phyloP scores from a whole-genome alignment of 345 rosid species.

The Heritiera fomes region DNA sequence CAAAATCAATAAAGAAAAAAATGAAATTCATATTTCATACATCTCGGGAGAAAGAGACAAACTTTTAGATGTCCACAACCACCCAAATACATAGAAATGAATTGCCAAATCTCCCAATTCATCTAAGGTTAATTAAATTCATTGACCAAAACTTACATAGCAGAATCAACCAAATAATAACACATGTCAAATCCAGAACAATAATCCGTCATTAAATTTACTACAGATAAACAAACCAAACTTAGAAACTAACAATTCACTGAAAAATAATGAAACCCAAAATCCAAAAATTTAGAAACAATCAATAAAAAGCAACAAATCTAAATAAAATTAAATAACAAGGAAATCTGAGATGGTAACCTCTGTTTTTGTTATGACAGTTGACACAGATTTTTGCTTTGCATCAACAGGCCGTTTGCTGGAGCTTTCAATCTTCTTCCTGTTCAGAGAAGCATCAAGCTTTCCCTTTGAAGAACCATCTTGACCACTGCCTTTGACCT shows the following conservation, averaged over 20 bases:
- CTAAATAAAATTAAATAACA: conserved; percentile 6
- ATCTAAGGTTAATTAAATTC: background rate
- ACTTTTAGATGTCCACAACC: background rate
- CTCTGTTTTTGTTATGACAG: conserved; percentile 49
- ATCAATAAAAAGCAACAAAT: background rate
- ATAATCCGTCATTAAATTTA: background rate
- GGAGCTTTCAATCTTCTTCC: conserved; percentile 56
- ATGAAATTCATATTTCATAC: conserved; percentile 8
- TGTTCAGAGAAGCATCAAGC: conserved; percentile 43
- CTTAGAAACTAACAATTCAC: background rate
- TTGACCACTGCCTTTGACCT: conserved; percentile 43
- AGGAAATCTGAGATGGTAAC: conserved; percentile 34
- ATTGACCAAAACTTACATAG: background rate
- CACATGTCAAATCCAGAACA: background rate
- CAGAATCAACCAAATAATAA: background rate
- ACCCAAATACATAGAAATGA: background rate
- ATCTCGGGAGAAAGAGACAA: background rate
- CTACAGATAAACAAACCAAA: background rate
- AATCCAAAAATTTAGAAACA: background rate
- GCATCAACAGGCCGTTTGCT: conserved; percentile 43
- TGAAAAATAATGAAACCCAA: background rate
- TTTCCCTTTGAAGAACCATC: conserved; percentile 50
- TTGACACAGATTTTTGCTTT: conserved; percentile 49
- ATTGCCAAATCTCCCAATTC: background rate
- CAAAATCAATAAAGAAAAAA: background rate